Base-by-base conservation (phyloP, 2,329 filamentous ascomycete genomes). In the Lecanicillium sp. region DNA sequence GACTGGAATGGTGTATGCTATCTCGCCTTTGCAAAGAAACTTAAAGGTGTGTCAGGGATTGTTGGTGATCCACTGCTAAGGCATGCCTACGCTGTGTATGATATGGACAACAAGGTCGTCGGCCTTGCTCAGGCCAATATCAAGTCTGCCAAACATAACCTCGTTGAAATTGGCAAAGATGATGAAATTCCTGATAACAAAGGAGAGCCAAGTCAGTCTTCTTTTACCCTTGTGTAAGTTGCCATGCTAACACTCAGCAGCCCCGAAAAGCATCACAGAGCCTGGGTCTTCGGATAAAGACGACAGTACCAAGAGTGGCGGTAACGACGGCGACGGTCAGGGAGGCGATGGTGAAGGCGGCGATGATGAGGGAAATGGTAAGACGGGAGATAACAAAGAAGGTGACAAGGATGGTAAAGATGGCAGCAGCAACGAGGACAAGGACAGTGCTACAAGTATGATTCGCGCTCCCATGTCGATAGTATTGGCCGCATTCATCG, bases 111-210 rank as follows among this genome's bases (percentile, higher is more conserved):
- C 12, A 35, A 35, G 2, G 27, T 22, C 34, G 15, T 43, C 4
- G 27, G 29, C 2, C 35, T 43, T 15, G 42, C 42, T 9, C 42
- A 36, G 30, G 42, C 42, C 8, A 43, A 37, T 15, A 7, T 44
- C 9, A 35, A 41, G 22, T 14, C 22, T 9, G 41, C 42, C 2
- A 36, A 42, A 15, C 25, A 19, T 2, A 38, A 35, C 3, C n/a
- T 42, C 14, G 19, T 35, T 20, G 33, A 35, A 14, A 35, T 35
- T 35, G 16, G 17, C 17, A 35, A 35, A 20, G 14, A 12, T 20
- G 33, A 35, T 18, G 33, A 15, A 6, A 35, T 35, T 20, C 33
- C 33, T 12, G 33, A 35, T 15, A 35, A 8, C 17, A 35, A 35
- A 20, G 33, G 33, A 7, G 16, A 16, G 4, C 16, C 33, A 4